Evolutionary conservation across 192 early-diverging fungal species (phyloP), one percentile per base, ranked within the genome.

Genomic region (Chytriomyces confervae): DNA sequence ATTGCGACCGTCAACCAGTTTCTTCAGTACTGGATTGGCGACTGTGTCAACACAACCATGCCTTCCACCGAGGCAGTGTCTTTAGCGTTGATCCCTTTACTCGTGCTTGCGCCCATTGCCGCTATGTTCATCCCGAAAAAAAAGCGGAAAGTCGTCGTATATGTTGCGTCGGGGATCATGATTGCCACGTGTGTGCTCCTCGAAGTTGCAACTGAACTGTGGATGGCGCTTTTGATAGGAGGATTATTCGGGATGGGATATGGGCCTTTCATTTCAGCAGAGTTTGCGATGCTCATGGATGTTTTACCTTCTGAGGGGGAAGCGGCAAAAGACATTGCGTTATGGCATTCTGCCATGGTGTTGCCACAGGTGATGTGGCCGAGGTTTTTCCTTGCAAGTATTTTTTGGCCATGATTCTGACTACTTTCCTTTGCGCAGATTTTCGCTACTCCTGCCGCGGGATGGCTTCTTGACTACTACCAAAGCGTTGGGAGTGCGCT

Each of bases 1-100:
- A 85, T 86, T 49, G 81, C 81, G 23, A 86, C 84, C 45, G 81
- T 86, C 18, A 82, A 85, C 61, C 83, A 85, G 61, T 86, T 85
- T 75, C 70, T 86, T 72, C 83, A 86, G 51, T 86, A 81, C 67
- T 86, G 83, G 84, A 83, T 86, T n/a, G 45, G 60, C 8, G 85
- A 86, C 67, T 86, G 84, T 68, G 80, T 83, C 10, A 13, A 29
- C 16, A 10, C 8, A 3, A 66, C 81, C 6, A n/a, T 86, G 20
- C 70, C 81, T 6, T 36, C 81, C 4, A 63, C 68, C 8, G 61
- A 77, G 20, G 85, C 85, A 29, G 85, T 86, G 8, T 85, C 84
- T 10, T 57, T 86, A 50, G 85, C 81, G 5, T 76, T 86, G 61
- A 48, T 86, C 9, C 85, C 85, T 18, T 62, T 83, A 7, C 78